Conservation (phyloP, 768 basidiomycete species). For the Clavulina sp. region DNA sequence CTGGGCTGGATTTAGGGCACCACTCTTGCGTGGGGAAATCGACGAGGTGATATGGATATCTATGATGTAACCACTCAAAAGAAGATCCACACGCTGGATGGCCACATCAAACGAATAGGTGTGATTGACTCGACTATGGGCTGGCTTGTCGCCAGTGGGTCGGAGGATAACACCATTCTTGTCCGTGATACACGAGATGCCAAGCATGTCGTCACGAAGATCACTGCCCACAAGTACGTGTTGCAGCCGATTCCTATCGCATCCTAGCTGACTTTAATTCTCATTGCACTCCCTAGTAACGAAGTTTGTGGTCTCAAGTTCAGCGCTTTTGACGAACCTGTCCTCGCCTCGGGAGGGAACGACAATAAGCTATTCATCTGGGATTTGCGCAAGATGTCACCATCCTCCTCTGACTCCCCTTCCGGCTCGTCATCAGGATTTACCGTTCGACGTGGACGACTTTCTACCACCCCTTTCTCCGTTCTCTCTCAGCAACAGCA, state of each 20-base stretch:
- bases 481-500: background rate
- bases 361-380: conserved; percentile 98
- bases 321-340: conserved; percentile 45
- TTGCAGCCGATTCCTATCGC: background rate
- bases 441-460: background rate
- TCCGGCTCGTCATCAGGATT: background rate
- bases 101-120: conserved; percentile 80
- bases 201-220: background rate
- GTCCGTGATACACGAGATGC: conserved; percentile 82
- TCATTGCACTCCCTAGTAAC: conserved; percentile 34
- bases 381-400: conserved; percentile 36
- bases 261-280: background rate
- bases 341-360: conserved; percentile 86
- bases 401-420: background rate
- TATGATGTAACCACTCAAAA: conserved; percentile 74
- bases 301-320: conserved; percentile 94
- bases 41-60: conserved; percentile 76
- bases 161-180: conserved; percentile 75
- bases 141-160: conserved; percentile 74
- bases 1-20: conserved; percentile 34
- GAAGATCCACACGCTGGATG: conserved; percentile 66
- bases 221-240: background rate
- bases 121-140: conserved; percentile 90
- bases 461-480: background rate
- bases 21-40: conserved; percentile 81